Evolutionary conservation across 2,329 filamentous ascomycete genomes (phyloP).

Genomic region (Aspergillus calidoustus): DNA sequence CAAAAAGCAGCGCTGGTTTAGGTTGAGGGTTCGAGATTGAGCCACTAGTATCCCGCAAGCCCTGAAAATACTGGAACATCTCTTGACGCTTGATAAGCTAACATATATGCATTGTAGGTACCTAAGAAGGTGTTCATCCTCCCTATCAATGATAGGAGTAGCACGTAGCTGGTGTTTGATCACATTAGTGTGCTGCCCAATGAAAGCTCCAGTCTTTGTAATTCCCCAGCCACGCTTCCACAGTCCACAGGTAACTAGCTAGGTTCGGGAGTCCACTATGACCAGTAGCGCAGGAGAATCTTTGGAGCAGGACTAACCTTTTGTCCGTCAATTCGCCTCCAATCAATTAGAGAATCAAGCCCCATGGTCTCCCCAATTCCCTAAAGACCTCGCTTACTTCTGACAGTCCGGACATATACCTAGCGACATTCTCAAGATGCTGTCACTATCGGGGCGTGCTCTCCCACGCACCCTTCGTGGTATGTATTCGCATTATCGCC

Average conservation of each 20-base stretch:
- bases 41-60: neutral
- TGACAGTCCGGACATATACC: neutral
- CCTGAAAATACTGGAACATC: neutral
- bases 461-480: conserved; percentile 33
- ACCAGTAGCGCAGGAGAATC: conserved; percentile 22
- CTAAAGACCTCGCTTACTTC: neutral
- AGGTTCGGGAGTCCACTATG: conserved; percentile 6
- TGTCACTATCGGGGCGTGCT: conserved; percentile 33
- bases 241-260: neutral
- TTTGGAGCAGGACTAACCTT: conserved; percentile 5
- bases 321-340: neutral
- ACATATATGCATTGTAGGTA: neutral
- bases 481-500: conserved; percentile 22
- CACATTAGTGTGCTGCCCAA: neutral
- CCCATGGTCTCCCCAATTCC: conserved; percentile 3
- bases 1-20: neutral
- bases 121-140: no score
- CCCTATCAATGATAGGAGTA: no score
- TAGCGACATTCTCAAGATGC: conserved; percentile 24
- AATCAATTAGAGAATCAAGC: conserved; percentile 4
- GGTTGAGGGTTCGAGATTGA: neutral
- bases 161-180: neutral
- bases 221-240: neutral
- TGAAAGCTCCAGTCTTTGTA: conserved; percentile 1
- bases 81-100: neutral